These are phyloP conservation scores for Thermothelomyces thermophilus DNA, from an alignment of 2,329 filamentous ascomycete genomes.

Conservation along the genomic window DNA sequence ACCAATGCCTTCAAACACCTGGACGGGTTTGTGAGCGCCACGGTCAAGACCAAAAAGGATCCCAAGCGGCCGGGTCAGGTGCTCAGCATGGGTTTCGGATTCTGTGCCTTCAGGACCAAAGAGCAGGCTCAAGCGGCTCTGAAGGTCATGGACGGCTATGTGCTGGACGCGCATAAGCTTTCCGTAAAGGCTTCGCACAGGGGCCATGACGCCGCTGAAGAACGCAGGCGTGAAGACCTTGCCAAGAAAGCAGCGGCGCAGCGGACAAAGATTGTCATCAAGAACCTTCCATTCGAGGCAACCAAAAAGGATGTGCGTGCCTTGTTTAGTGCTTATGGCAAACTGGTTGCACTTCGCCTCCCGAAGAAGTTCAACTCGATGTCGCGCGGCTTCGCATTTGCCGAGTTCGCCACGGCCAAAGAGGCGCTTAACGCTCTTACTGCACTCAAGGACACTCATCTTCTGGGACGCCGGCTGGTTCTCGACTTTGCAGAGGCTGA, in stretches of 20 bases:
- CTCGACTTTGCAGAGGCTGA: slow-evolving; percentile 89
- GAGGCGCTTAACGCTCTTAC: slow-evolving; percentile 88
- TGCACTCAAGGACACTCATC: slow-evolving; percentile 84
- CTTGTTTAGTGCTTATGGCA: slow-evolving; percentile 83
- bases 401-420: slow-evolving; percentile 84
- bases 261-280: slow-evolving; percentile 91
- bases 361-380: slow-evolving; percentile 90
- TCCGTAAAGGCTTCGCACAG: slow-evolving; percentile 82
- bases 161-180: slow-evolving; percentile 80
- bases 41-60: slow-evolving; percentile 88
- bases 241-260: slow-evolving; percentile 71
- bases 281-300: slow-evolving; percentile 95
- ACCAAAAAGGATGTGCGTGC: slow-evolving; percentile 85
- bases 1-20: slow-evolving; percentile 72
- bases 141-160: slow-evolving; percentile 79
- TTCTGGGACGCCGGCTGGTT: slow-evolving; percentile 82
- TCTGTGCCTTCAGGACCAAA: slow-evolving; percentile 79
- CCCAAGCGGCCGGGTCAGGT: slow-evolving; percentile 83
- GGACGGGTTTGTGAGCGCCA: slow-evolving; percentile 81
- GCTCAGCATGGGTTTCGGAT: slow-evolving; percentile 96
- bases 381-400: slow-evolving; percentile 92
- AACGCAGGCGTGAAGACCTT: slow-evolving; percentile 73
- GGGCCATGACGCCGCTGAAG: slow-evolving; percentile 79
- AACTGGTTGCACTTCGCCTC: slow-evolving; percentile 84
- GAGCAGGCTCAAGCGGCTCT: slow-evolving; percentile 72